These are phyloP conservation scores for Aspergillus avenaceus DNA, from an alignment of 495 filamentous ascomycete species.

Conservation along the genomic window DNA sequence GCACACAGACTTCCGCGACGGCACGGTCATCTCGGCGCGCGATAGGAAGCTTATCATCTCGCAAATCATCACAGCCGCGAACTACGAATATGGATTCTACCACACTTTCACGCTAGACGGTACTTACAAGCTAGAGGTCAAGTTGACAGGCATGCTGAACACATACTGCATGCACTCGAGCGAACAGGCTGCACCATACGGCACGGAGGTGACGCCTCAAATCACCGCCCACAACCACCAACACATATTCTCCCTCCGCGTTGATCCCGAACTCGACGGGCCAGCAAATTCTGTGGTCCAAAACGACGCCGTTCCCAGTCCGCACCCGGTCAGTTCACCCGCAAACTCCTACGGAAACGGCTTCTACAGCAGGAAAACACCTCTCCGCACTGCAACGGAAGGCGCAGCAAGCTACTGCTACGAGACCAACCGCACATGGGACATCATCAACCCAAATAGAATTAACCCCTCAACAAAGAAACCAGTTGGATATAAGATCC, in stretches of 20 bases:
- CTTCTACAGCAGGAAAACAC: constrained; percentile 65
- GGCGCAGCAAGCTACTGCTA: constrained; percentile 61
- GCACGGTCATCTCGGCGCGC: constrained; percentile 55
- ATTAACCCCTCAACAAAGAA: constrained; percentile 71
- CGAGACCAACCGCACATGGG: constrained; percentile 67
- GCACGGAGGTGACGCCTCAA: constrained; percentile 82
- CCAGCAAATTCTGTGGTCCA: constrained; percentile 64
- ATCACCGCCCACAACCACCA: constrained; percentile 78
- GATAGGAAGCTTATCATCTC: constrained; percentile 63
- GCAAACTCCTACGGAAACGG: constrained; percentile 68
- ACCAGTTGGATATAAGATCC: constrained; percentile 76
- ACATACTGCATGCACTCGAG: constrained; percentile 62
- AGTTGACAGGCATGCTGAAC: constrained; percentile 82
- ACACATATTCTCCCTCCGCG: constrained; percentile 85
- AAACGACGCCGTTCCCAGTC: constrained; percentile 56
- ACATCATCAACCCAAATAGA: constrained; percentile 69
- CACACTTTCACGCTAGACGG: constrained; percentile 86
- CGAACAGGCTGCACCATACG: constrained; percentile 59
- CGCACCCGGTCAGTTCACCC: constrained; percentile 60
- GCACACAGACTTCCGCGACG: constrained; percentile 65
- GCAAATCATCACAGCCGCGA: constrained; percentile 73
- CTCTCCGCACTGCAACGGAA: constrained; percentile 48
- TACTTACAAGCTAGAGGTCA: constrained; percentile 76
- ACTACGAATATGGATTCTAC: constrained; percentile 84
- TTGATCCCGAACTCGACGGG: constrained; percentile 81